A percentile compares a stretch with the other conserved stretches of the same genome.
Conservation (phyloP, 495 filamentous ascomycete genomes). For the Tricharina praecox region DNA sequence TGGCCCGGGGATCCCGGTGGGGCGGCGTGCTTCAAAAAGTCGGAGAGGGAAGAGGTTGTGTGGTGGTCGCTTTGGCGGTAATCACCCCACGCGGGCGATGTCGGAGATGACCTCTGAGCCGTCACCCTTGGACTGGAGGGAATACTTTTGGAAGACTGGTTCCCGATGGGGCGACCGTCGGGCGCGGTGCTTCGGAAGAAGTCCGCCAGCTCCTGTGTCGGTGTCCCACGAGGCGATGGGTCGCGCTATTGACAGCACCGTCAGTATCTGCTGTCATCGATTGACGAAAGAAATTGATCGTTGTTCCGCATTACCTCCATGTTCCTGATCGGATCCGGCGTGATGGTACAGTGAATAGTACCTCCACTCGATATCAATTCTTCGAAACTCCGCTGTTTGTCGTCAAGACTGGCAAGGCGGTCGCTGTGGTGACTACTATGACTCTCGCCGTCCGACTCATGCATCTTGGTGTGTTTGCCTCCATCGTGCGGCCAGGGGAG, state of each 20-base stretch:
- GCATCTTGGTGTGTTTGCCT: conserved; percentile 17
- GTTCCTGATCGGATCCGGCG: conserved; percentile 72
- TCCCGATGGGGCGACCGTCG: conserved; percentile 8
- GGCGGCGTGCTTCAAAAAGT: conserved; percentile 20
- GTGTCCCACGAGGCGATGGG: conserved; percentile 2
- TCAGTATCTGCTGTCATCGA: too few species aligned
- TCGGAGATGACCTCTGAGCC: neutral
- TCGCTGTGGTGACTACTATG: conserved; percentile 35
- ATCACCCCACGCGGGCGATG: neutral
- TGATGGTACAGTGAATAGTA: conserved; percentile 86
- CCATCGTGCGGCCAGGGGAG: conserved; percentile 33
- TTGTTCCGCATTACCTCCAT: conserved; percentile 68
- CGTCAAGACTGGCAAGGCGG: conserved; percentile 29
- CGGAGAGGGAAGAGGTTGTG: conserved; percentile 14
- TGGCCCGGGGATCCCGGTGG: conserved; percentile 7
- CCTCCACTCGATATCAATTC: conserved; percentile 76
- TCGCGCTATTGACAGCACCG: neutral
- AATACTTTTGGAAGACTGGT: neutral
- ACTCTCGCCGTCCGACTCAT: conserved; percentile 28
- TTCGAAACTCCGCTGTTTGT: conserved; percentile 51
- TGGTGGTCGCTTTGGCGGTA: neutral
- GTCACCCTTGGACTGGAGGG: neutral
- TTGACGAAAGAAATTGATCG: too few species aligned
- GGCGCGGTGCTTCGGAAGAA: conserved; percentile 77
- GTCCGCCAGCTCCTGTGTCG: conserved; percentile 44